These are phyloP conservation scores for Penicillium hesseltinei DNA, from an alignment of 2,329 filamentous ascomycete genomes.

Conservation along the genomic window DNA sequence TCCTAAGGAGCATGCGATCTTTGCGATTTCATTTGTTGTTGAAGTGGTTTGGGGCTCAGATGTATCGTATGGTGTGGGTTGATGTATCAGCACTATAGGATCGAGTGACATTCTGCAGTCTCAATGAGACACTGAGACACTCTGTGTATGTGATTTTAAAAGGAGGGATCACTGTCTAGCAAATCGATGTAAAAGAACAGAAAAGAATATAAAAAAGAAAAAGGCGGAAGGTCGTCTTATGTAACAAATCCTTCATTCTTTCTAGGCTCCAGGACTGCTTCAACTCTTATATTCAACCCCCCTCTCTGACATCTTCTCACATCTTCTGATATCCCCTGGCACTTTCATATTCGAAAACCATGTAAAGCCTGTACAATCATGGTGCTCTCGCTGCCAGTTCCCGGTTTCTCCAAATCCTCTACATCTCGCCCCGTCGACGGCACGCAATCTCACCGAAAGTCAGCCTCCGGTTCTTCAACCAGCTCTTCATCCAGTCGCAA, in stretches of 20 bases:
- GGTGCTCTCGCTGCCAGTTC: slow-evolving; percentile 40
- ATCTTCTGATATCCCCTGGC: neutral
- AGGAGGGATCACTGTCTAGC: neutral
- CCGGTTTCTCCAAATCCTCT: slow-evolving; percentile 36
- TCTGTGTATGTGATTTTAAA: neutral
- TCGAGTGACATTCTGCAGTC: neutral
- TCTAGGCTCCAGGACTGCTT: neutral
- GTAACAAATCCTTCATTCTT: neutral
- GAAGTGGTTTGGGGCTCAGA: neutral
- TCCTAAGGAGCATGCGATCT: neutral
- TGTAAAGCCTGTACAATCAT: slow-evolving; percentile 35
- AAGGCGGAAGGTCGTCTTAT: neutral
- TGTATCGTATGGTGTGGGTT: neutral
- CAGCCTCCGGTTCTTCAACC: slow-evolving; percentile 13
- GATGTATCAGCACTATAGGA: neutral
- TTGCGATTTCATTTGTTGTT: neutral
- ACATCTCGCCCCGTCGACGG: slow-evolving; percentile 30
- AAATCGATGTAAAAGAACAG: neutral
- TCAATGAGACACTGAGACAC: neutral
- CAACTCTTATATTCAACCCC: neutral
- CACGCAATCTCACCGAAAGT: slow-evolving; percentile 16
- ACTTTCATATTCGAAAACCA: slow-evolving; percentile 13
- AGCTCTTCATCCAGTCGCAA: slow-evolving; percentile 16
- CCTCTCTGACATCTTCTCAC: neutral
- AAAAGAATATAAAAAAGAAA: too few species aligned